A percentile compares a stretch with the other conserved stretches of the same genome.
Evolutionary conservation across 352 stramenopile genomes (phyloP).

Genomic region (Pythium angustatum): DNA sequence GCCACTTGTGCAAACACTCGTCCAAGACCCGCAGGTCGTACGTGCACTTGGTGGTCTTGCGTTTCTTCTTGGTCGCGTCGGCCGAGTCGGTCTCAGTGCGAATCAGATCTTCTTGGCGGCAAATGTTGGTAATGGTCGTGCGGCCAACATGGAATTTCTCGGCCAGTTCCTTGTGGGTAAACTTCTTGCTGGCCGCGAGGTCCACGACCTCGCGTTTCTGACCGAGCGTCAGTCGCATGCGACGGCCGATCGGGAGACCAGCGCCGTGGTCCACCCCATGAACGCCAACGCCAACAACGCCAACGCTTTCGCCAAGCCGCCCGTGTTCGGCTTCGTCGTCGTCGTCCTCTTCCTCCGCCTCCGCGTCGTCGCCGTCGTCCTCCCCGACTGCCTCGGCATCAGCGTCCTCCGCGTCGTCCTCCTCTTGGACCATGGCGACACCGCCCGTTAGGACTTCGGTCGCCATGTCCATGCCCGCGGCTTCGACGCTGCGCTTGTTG

Average conservation of each 20-base stretch:
- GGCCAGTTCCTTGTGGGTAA: constrained; percentile 81
- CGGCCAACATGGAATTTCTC: constrained; percentile 80
- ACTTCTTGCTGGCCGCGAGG: constrained; percentile 81
- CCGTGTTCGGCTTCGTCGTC: constrained; percentile 17
- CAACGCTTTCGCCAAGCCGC: no score
- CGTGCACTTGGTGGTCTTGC: constrained; percentile 85
- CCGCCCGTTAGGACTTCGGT: constrained; percentile 14
- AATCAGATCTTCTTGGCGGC: constrained; percentile 78
- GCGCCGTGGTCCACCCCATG: constrained; percentile 7
- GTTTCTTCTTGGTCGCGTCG: constrained; percentile 82
- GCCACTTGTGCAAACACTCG: constrained; percentile 87
- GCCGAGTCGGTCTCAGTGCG: constrained; percentile 85
- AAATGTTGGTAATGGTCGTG: constrained; percentile 89
- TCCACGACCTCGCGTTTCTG: constrained; percentile 88
- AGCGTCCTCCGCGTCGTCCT: background rate
- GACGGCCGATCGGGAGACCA: constrained; percentile 34
- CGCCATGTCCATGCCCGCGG: constrained; percentile 6
- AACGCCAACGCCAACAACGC: background rate
- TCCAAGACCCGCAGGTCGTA: constrained; percentile 82
- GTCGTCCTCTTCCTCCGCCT: constrained; percentile 17
- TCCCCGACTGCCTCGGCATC: background rate
- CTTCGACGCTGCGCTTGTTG: constrained; percentile 13
- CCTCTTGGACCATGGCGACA: constrained; percentile 9
- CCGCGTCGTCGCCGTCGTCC: constrained; percentile 2
- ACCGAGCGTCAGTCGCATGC: constrained; percentile 78